Conservation (phyloP, 75 land plant genomes). For the Sequoiadendron giganteum region DNA sequence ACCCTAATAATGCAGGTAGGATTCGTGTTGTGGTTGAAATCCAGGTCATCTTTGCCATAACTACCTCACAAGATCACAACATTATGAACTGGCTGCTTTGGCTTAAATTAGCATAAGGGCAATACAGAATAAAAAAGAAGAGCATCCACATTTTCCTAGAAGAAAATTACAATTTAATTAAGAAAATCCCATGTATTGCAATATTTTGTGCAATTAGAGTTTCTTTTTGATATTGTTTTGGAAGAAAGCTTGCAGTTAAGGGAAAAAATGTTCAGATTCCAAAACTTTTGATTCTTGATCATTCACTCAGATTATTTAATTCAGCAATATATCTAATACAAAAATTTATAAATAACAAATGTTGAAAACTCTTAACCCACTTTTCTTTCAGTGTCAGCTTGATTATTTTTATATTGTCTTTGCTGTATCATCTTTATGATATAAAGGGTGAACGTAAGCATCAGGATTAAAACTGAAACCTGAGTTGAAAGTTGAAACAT, state of each 20-base stretch:
- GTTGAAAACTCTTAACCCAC: background rate
- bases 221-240: background rate
- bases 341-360: background rate
- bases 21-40: background rate
- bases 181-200: background rate
- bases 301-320: background rate
- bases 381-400: background rate
- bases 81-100: background rate
- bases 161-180: background rate
- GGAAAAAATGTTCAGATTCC: background rate
- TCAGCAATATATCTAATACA: background rate
- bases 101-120: background rate
- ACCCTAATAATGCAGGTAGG: background rate
- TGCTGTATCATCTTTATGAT: background rate
- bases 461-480: background rate
- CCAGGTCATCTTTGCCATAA: background rate
- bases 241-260: background rate
- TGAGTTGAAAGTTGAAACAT: constrained; percentile 4
- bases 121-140: background rate
- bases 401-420: background rate
- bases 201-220: background rate
- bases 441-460: background rate
- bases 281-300: background rate
- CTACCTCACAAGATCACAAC: background rate
- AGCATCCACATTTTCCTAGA: no score